phyloP scores from a whole-genome alignment of 768 basidiomycete species.

The Lactifluus pinguis region DNA sequence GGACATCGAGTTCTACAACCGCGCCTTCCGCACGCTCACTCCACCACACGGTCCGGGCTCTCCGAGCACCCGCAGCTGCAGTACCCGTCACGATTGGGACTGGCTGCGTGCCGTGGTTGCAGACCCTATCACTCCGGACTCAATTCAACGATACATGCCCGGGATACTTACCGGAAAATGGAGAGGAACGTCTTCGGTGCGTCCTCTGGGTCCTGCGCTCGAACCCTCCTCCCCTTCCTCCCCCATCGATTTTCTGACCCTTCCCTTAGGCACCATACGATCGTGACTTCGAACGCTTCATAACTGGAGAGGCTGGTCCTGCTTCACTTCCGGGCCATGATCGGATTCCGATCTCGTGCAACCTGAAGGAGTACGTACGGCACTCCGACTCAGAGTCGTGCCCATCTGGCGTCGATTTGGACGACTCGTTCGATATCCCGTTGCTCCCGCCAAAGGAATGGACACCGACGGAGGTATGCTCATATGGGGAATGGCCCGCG shows the following conservation, averaged over 20 bases:
- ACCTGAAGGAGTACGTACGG: conserved; percentile 15
- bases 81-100: conserved; percentile 5
- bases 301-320: neutral
- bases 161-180: conserved; percentile 8
- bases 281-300: neutral
- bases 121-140: neutral
- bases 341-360: conserved; percentile 6
- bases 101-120: conserved; percentile 10
- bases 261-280: neutral
- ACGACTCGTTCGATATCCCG: neutral
- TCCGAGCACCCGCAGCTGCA: too few relatives aligned
- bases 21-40: neutral
- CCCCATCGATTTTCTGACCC: neutral
- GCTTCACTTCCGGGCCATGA: neutral
- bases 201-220: conserved; percentile 2
- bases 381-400: neutral
- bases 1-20: conserved; percentile 12
- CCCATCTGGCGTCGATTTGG: neutral
- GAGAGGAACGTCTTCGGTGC: conserved; percentile 9
- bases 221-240: neutral
- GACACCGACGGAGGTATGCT: conserved; percentile 7
- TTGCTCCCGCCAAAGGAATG: neutral
- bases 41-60: conserved; percentile 1
- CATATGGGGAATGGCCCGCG: neutral
- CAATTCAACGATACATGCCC: conserved; percentile 1